Conservation (phyloP, 2,329 filamentous ascomycete species). For the Balansia obtecta region DNA sequence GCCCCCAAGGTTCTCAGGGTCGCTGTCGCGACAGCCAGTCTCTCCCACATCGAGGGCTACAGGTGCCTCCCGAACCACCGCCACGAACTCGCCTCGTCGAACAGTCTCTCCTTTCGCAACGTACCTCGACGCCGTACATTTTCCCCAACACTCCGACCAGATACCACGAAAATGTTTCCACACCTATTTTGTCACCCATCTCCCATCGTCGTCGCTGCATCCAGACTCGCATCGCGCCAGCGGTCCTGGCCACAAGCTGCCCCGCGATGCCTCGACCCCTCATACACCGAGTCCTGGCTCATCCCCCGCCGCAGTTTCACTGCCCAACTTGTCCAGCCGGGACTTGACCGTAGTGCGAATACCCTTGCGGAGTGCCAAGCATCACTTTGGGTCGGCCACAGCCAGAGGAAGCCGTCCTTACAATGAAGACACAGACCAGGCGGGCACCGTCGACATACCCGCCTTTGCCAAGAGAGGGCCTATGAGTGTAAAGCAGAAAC, state of each 20-base stretch:
- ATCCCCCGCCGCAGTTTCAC: constrained; percentile 44
- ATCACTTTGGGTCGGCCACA: constrained; percentile 77
- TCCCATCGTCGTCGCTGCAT: constrained; percentile 85
- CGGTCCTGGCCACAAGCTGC: constrained; percentile 71
- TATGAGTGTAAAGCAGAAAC: constrained; percentile 41
- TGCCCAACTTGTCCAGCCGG: constrained; percentile 47
- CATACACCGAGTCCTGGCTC: constrained; percentile 47
- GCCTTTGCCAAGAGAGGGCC: constrained; percentile 81
- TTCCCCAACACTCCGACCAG: constrained; percentile 1
- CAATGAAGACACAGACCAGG: constrained; percentile 91
- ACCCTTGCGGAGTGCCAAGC: constrained; percentile 83
- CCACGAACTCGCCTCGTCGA: background rate
- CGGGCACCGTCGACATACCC: constrained; percentile 83
- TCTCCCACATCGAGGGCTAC: background rate
- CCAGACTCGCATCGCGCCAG: constrained; percentile 59
- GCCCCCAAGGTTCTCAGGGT: background rate
- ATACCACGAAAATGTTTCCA: constrained; percentile 46
- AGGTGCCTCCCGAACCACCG: background rate
- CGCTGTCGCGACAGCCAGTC: background rate
- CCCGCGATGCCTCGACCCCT: constrained; percentile 71
- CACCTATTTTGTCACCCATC: constrained; percentile 93
- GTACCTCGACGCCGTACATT: background rate
- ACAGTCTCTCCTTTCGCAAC: background rate
- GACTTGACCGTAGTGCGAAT: constrained; percentile 93
- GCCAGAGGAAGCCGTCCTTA: constrained; percentile 73